Base-by-base conservation (phyloP, 106 monocot genomes). In the Acanthochlamys bracteata region DNA sequence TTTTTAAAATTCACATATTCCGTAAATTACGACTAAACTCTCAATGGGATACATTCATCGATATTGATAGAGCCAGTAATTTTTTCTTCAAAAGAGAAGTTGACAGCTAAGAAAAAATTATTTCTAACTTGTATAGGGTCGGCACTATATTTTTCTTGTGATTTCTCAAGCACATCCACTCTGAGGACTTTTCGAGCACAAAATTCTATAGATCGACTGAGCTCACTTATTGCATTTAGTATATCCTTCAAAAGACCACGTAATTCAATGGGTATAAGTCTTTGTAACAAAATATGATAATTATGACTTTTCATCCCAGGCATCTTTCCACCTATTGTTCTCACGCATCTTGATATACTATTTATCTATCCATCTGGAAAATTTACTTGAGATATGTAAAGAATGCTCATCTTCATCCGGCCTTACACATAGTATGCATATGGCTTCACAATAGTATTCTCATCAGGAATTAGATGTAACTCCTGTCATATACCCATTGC, bases 21-120 rank as follows among this genome's bases (percentile, higher is more conserved):
- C 6, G 33, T 24, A 33, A 33, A 33, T 33, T 33, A 3, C 33
- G 33, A 33, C 15, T 59, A 25, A 72, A 40, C 46, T 64, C 39
- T 72, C 63, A 2, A 55, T 9, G 11, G 63, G 63, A 54, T 64
- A 64, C 63, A 63, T 72, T 53, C 71, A 63, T 24, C 54, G 51
- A 56, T 63, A 72, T 24, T 40, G 33, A 7, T 63, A n/a, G 63
- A 52, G 10, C 63, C 63, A 24, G 40, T 63, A 4, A 75, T 10
- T 55, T 22, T 55, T 22, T 51, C 63, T 41, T 72, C 54, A 14
- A 13, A 3, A 24, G 40, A 21, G 11, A 72, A 41, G 55, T 72
- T 63, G 23, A 72, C 25, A 19, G 45, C 23, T 14, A 72, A 33
- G 33, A 33, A 33, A 33, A 33, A 33, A 6, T 33, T 3, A 33